Evolutionary conservation across 2,329 filamentous ascomycete genomes (phyloP), one percentile per base, ranked within the genome.

Genomic region (Chaetomiaceae sp.): DNA sequence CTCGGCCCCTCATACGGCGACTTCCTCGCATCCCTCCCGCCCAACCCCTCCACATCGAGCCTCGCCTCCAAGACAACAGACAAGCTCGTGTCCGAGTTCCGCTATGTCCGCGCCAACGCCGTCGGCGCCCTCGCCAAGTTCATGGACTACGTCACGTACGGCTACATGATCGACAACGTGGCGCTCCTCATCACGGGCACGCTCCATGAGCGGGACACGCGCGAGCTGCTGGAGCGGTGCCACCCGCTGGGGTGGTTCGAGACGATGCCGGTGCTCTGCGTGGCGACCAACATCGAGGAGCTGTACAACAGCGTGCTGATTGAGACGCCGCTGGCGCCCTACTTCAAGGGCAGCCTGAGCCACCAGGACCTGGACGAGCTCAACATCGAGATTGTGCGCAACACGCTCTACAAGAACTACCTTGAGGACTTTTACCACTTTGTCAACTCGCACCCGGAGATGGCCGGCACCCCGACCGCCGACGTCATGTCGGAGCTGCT

Each of bases 121-220:
- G 89, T 89, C 2, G 93, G 93, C 14, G 89, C 90, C 1, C 82
- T 96, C 33, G 86, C 91, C 56, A 90, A 89, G 67, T 99, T 99
- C 70, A 90, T 99, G 82, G 90, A 97, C 70, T 99, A 96, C 71
- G 77, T 99, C 55, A 99, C 93, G 1, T 99, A 99, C 69, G 92
- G 91, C 56, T 99, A 99, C 78, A 99, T 99, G 93, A 99, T 99
- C 71, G 93, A 99, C 73, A 99, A 99, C 64, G 90, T 99, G 47
- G 93, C 95, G 34, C 85, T 99, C 35, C 83, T 99, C 64, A 99
- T 99, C 70, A 99, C 93, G 19, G 93, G 93, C 56, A 99, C 93
- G 12, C 81, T 99, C 25, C 93, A 99, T 72, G 95, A 99, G 73
- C 83, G 93, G 67, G 93, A 99, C 69, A 99, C 93, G 3, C 85